Percentiles rank a stretch among this genome's conserved stretches.
Conservation (phyloP, 192 early-diverging fungal species). For the Phlyctochytrium arcticum region DNA sequence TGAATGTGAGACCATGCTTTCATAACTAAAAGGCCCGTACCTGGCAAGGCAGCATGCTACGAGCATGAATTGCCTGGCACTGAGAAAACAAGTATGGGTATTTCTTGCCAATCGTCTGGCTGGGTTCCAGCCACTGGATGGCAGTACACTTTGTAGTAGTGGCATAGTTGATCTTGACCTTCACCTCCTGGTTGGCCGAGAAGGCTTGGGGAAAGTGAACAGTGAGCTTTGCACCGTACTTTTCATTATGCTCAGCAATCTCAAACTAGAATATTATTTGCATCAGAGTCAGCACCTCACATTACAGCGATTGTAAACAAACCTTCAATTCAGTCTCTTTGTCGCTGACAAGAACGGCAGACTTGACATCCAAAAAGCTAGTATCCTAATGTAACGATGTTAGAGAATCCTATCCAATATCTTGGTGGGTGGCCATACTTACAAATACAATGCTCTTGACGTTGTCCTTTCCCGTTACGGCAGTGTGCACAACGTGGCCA, state of each 20-base stretch:
- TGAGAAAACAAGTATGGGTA: conserved; percentile 97
- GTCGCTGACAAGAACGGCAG: not conserved
- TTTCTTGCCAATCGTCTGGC: conserved; percentile 90
- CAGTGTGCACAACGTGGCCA: conserved; percentile 62
- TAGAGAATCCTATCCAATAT: not conserved
- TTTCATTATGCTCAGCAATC: conserved; percentile 52
- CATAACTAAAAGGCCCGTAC: conserved; percentile 15
- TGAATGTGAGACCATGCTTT: not conserved
- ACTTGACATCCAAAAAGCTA: conserved; percentile 48
- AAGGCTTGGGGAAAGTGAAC: conserved; percentile 50
- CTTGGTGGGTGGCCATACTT: too few species aligned
- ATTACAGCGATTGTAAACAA: not conserved
- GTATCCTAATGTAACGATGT: conserved; percentile 47
- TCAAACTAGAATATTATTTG: too few species aligned
- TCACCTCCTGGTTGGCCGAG: conserved; percentile 33
- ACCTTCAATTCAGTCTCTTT: not conserved
- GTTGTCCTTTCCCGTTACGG: conserved; percentile 51
- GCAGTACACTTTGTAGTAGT: conserved; percentile 84
- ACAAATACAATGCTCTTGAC: conserved; percentile 53
- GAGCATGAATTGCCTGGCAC: conserved; percentile 93
- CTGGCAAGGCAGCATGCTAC: conserved; percentile 86
- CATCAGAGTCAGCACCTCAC: not conserved
- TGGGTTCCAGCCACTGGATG: conserved; percentile 84
- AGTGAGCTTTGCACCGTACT: conserved; percentile 70
- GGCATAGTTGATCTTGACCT: conserved; percentile 66